phyloP scores from a whole-genome alignment of 495 filamentous ascomycete genomes.

The Corynascus novoguineensis region DNA sequence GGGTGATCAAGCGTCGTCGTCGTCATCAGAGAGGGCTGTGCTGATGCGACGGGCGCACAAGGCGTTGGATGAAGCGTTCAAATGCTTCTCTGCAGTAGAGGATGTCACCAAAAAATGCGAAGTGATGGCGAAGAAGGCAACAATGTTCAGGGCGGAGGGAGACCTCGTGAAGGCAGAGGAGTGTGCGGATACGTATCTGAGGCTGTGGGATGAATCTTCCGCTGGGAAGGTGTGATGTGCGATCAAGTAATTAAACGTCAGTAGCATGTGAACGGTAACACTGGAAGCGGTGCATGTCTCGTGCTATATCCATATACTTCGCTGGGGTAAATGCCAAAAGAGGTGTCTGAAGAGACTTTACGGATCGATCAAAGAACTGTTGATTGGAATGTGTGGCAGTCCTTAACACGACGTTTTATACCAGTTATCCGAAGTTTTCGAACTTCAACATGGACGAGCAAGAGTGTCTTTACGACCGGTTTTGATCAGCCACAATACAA shows the following conservation, averaged over 20 bases:
- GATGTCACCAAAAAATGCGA: slow-evolving; percentile 72
- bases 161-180: slow-evolving; percentile 68
- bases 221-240: slow-evolving; percentile 14
- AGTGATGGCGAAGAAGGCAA: slow-evolving; percentile 82
- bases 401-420: too few relatives aligned
- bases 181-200: slow-evolving; percentile 64
- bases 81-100: slow-evolving; percentile 65
- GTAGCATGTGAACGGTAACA: too few relatives aligned
- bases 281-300: too few relatives aligned
- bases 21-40: background rate
- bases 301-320: too few relatives aligned
- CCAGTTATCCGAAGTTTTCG: too few relatives aligned
- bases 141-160: slow-evolving; percentile 68
- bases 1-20: slow-evolving; percentile 1
- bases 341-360: too few relatives aligned
- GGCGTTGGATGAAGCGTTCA: slow-evolving; percentile 58
- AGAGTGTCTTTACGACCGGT: too few relatives aligned
- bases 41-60: slow-evolving; percentile 45
- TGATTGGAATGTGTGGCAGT: too few relatives aligned
- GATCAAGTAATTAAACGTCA: too few relatives aligned
- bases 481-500: background rate
- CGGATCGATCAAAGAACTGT: too few relatives aligned
- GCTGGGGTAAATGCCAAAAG: too few relatives aligned
- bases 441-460: too few relatives aligned
- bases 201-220: slow-evolving; percentile 45